Conservation (phyloP, 495 filamentous ascomycete genomes). For the Penicillium fimorum region DNA sequence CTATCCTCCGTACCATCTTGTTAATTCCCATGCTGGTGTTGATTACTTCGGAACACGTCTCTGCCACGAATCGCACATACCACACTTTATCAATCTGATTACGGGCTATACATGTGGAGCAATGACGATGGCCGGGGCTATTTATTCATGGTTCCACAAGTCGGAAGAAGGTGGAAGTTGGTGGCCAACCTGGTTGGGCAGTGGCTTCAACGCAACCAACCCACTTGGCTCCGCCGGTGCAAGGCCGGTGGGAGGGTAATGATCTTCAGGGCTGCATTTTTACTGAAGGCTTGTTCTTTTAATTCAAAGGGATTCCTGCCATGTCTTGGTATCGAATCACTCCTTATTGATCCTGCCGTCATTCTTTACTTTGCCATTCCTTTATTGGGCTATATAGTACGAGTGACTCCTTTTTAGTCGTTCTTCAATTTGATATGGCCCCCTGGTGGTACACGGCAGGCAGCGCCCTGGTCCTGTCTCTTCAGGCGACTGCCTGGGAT, state of each 20-base stretch:
- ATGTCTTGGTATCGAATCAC: background rate
- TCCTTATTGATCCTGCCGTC: background rate
- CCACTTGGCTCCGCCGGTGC: constrained; percentile 2
- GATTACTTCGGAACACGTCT: background rate
- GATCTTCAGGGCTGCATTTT: constrained; percentile 20
- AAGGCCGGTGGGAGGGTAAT: constrained; percentile 10
- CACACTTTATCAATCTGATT: background rate
- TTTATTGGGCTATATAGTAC: constrained; percentile 1
- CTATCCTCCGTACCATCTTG: background rate
- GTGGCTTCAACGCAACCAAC: background rate
- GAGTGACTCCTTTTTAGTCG: constrained; percentile 3
- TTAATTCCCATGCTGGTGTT: background rate
- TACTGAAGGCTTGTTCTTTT: background rate
- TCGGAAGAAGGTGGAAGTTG: background rate
- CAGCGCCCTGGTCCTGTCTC: constrained; percentile 28
- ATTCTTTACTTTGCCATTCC: constrained; percentile 13
- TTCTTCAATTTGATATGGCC: constrained; percentile 13
- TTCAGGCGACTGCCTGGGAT: constrained; percentile 29
- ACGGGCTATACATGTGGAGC: background rate
- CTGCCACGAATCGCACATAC: background rate
- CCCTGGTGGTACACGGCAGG: constrained; percentile 23
- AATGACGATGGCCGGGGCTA: background rate
- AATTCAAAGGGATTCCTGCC: background rate
- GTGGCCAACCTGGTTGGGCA: constrained; percentile 11
- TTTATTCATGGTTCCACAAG: background rate